A percentile compares a stretch with the other conserved stretches of the same genome.
Evolutionary conservation across 495 filamentous ascomycete species (phyloP).

Genomic region (Tuber indicum): DNA sequence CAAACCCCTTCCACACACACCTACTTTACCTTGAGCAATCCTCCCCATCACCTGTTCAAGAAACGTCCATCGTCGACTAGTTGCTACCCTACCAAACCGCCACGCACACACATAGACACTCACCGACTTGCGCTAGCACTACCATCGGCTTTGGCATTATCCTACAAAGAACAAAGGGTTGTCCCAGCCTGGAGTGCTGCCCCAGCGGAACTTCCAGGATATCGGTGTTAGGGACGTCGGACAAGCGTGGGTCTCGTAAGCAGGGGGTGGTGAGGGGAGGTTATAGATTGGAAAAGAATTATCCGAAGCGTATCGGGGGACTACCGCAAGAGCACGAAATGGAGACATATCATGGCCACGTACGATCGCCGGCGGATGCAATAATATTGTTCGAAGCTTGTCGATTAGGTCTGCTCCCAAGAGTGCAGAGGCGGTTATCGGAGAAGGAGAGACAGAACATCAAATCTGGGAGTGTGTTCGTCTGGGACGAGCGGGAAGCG

Average conservation of each 20-base stretch:
- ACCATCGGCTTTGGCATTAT: neutral
- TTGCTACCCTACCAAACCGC: neutral
- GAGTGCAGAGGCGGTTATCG: slow-evolving; percentile 86
- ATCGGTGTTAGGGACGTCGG: neutral
- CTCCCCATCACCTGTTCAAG: neutral
- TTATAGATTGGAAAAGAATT: slow-evolving; percentile 1
- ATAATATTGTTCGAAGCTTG: slow-evolving; percentile 98
- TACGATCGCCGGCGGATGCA: slow-evolving; percentile 86
- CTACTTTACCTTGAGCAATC: slow-evolving; percentile 16
- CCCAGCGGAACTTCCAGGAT: neutral
- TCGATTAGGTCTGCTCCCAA: slow-evolving; percentile 76
- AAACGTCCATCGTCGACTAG: neutral
- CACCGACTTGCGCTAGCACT: slow-evolving; percentile 6
- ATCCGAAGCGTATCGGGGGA: neutral
- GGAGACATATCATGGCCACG: slow-evolving; percentile 93
- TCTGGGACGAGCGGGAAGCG: slow-evolving; percentile 97
- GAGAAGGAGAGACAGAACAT: slow-evolving; percentile 96
- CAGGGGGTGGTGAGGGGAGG: slow-evolving; percentile 6
- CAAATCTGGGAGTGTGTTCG: slow-evolving; percentile 91
- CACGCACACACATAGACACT: slow-evolving; percentile 7
- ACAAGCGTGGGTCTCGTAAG: neutral
- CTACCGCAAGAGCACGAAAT: slow-evolving; percentile 46
- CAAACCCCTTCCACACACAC: slow-evolving; percentile 17
- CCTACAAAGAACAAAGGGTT: neutral
- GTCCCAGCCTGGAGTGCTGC: neutral